Conservation (phyloP, 495 filamentous ascomycete species). For the Tricharina praecox region DNA sequence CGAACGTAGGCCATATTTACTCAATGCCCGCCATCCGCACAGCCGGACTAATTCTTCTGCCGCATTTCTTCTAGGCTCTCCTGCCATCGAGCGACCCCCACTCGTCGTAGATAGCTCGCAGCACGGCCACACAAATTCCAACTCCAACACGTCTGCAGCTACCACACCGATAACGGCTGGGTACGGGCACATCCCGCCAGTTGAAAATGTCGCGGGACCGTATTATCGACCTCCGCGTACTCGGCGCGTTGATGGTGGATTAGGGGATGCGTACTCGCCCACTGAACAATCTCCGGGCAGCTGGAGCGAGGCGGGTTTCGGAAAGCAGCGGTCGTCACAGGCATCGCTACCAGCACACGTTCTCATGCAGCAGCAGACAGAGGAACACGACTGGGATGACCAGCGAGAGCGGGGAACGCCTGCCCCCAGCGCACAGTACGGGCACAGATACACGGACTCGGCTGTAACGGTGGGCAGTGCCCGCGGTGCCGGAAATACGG, state of each 20-base stretch:
- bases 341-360: neutral
- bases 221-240: slow-evolving; percentile 74
- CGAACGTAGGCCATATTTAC: slow-evolving; percentile 9
- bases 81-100: slow-evolving; percentile 34
- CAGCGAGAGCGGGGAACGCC: neutral
- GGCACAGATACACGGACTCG: slow-evolving; percentile 20
- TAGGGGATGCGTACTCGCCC: slow-evolving; percentile 29
- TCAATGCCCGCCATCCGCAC: neutral
- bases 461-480: slow-evolving; percentile 16
- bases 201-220: slow-evolving; percentile 37
- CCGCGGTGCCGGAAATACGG: slow-evolving; percentile 45
- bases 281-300: slow-evolving; percentile 9
- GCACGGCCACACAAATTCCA: slow-evolving; percentile 32
- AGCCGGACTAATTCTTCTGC: slow-evolving; percentile 8
- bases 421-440: neutral
- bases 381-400: neutral
- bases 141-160: slow-evolving; percentile 30
- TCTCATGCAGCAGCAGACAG: slow-evolving; percentile 4
- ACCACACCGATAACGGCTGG: slow-evolving; percentile 49
- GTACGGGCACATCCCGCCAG: slow-evolving; percentile 40
- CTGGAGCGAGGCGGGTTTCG: slow-evolving; percentile 17
- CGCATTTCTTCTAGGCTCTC: slow-evolving; percentile 2
- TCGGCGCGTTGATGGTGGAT: slow-evolving; percentile 37
- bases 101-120: no score
- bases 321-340: neutral